phyloP scores from a whole-genome alignment of 257 asterid species.

The Anisodus acutangulus region DNA sequence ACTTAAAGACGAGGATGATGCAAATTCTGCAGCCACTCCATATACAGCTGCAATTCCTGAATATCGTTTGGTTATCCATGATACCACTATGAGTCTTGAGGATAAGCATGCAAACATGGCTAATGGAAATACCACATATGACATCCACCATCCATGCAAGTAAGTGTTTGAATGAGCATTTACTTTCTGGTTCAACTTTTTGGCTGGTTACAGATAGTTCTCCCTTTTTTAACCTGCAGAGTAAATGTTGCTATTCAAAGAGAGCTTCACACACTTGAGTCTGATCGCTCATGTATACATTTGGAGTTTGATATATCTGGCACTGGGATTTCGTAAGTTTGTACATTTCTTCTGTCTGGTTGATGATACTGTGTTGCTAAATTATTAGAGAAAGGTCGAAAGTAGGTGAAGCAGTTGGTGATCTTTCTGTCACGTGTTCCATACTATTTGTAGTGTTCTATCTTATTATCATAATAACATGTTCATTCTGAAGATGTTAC shows the following conservation, averaged over 20 bases:
- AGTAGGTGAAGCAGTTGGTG: background rate
- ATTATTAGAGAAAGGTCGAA: background rate
- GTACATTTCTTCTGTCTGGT: slow-evolving; percentile 14
- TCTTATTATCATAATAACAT: background rate
- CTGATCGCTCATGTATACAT: slow-evolving; percentile 87
- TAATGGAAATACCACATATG: slow-evolving; percentile 63
- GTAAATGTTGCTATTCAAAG: slow-evolving; percentile 72
- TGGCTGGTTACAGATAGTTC: slow-evolving; percentile 34
- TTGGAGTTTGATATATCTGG: slow-evolving; percentile 73
- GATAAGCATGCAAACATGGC: slow-evolving; percentile 50
- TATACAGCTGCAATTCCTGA: slow-evolving; percentile 73
- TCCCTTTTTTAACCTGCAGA: slow-evolving; percentile 47
- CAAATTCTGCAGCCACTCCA: slow-evolving; percentile 55
- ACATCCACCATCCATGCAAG: slow-evolving; percentile 84
- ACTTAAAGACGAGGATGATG: slow-evolving; percentile 61
- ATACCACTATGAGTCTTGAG: slow-evolving; percentile 44
- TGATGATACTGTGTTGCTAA: background rate
- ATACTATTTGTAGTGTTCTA: slow-evolving; percentile 19
- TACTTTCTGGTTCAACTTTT: slow-evolving; percentile 17
- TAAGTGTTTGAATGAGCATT: slow-evolving; percentile 34
- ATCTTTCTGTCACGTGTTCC: background rate
- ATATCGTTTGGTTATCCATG: slow-evolving; percentile 61
- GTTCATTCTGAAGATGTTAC: background rate
- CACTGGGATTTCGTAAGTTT: slow-evolving; percentile 59
- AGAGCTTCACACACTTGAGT: slow-evolving; percentile 75